Percentiles rank a stretch among this genome's conserved stretches.
Evolutionary conservation across 495 filamentous ascomycete species (phyloP).

Genomic region (Penicillium waksmanii): DNA sequence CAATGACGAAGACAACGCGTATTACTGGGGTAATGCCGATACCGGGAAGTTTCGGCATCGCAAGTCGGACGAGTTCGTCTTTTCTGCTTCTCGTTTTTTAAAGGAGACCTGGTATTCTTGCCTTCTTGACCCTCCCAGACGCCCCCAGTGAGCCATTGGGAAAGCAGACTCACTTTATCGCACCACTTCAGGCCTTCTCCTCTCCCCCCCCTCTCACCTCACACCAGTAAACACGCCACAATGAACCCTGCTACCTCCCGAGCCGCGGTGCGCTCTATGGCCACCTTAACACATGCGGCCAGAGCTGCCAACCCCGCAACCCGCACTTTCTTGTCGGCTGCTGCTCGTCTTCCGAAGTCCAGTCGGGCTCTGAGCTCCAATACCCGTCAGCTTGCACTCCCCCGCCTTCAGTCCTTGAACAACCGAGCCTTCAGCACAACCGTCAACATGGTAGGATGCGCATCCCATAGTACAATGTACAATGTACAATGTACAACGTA

Average conservation of each 20-base stretch:
- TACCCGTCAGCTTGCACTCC: conserved; percentile 40
- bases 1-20: conserved; percentile 2
- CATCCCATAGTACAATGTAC: background rate
- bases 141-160: conserved; percentile 12
- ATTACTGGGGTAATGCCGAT: conserved; percentile 29
- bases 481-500: too few species aligned
- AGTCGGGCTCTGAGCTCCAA: conserved; percentile 41
- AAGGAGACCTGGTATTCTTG: conserved; percentile 15
- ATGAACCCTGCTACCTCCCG: conserved; percentile 41
- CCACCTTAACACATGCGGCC: conserved; percentile 44
- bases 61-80: conserved; percentile 13
- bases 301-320: conserved; percentile 45
- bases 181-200: conserved; percentile 11
- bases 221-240: conserved; percentile 13
- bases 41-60: conserved; percentile 49
- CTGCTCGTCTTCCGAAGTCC: conserved; percentile 35
- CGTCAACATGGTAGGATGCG: conserved; percentile 44
- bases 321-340: conserved; percentile 34
- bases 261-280: conserved; percentile 52
- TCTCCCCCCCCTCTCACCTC: conserved; percentile 18
- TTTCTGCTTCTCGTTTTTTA: conserved; percentile 26
- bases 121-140: conserved; percentile 15
- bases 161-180: background rate
- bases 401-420: conserved; percentile 48
- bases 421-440: conserved; percentile 49